Percentiles rank a stretch among this genome's conserved stretches.
These are phyloP conservation scores for Rhodosporidiobolus sp. DNA, from an alignment of 768 basidiomycete genomes.

Conservation along the genomic window DNA sequence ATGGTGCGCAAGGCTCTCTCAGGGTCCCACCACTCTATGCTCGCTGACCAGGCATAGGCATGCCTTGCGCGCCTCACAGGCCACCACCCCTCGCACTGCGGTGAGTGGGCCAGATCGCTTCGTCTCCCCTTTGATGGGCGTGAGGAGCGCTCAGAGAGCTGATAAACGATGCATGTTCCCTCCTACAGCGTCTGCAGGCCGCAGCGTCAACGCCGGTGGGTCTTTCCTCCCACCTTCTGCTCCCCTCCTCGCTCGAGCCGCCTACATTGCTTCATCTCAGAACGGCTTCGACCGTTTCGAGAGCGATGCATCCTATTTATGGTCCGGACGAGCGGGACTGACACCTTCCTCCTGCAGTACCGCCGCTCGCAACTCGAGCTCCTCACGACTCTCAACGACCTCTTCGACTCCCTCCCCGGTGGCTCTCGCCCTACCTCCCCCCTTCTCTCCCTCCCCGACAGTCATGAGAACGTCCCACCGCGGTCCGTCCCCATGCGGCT, in stretches of 20 bases:
- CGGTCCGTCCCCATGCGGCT: conserved; percentile 15
- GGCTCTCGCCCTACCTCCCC: conserved; percentile 16
- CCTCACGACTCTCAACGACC: conserved; percentile 17
- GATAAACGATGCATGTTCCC: background rate
- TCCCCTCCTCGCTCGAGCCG: conserved; percentile 14
- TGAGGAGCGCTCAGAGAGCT: background rate
- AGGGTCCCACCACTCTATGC: background rate
- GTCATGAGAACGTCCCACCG: background rate
- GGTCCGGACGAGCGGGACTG: background rate
- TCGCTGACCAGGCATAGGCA: background rate
- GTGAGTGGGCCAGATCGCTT: background rate
- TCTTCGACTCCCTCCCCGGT: conserved; percentile 28
- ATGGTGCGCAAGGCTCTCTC: conserved; percentile 11
- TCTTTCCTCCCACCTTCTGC: background rate
- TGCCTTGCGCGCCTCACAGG: background rate
- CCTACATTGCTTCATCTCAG: background rate
- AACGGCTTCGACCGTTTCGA: background rate
- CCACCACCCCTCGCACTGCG: conserved; percentile 1
- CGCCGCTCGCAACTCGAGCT: conserved; percentile 27
- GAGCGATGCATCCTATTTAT: background rate
- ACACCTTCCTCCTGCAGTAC: background rate
- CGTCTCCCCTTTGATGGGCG: background rate
- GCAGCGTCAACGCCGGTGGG: conserved; percentile 21
- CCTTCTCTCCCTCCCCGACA: conserved; percentile 1
- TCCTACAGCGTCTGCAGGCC: conserved; percentile 2